Conservation (phyloP, 2,329 filamentous ascomycete species). For the Neofusicoccum laricinum region DNA sequence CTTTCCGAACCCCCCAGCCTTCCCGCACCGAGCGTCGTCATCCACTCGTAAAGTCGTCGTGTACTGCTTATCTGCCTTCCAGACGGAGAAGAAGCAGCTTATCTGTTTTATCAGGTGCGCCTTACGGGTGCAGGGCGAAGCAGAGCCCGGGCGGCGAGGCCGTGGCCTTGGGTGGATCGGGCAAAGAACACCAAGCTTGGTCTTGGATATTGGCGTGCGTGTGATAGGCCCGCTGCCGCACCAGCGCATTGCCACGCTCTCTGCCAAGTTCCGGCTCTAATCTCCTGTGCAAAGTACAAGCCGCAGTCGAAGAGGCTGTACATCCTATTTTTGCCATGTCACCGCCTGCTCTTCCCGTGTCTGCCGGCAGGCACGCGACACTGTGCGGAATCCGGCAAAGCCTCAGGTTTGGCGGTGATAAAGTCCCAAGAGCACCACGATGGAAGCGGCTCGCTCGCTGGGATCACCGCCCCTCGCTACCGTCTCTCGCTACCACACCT, state of each 20-base stretch:
- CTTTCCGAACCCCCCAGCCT: background rate
- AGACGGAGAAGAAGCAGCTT: background rate
- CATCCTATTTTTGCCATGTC: slow-evolving; percentile 2
- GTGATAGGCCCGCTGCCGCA: background rate
- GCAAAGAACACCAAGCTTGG: background rate
- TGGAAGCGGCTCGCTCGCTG: background rate
- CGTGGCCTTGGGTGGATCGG: background rate
- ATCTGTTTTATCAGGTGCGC: background rate
- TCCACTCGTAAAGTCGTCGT: background rate
- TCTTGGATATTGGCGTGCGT: background rate
- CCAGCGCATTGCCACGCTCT: background rate
- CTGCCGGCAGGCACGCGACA: background rate
- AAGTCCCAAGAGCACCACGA: background rate
- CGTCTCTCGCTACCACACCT: background rate
- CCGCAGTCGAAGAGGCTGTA: slow-evolving; percentile 1
- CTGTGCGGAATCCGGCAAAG: background rate
- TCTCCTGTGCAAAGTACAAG: background rate
- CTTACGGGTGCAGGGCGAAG: background rate
- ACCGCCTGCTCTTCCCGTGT: background rate
- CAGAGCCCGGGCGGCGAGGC: background rate
- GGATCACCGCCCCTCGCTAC: background rate
- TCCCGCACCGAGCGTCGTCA: background rate
- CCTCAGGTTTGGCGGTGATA: background rate
- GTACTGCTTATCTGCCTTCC: background rate
- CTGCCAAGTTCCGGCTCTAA: background rate